These are phyloP conservation scores for Setaria italica DNA, from an alignment of 202 grass and related monocot genomes.

Conservation along the genomic window DNA sequence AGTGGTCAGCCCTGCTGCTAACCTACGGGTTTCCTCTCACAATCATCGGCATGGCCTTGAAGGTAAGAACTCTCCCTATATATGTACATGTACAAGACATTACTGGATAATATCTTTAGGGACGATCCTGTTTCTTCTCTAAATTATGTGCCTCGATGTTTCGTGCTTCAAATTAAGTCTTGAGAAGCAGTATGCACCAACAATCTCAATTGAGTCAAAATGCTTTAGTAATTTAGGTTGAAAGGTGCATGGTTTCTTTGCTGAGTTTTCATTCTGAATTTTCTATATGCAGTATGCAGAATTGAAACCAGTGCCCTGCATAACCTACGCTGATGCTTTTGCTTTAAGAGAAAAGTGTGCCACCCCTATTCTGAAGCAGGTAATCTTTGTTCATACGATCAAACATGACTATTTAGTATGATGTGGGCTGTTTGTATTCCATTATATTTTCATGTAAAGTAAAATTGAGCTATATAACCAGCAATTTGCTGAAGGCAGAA, in stretches of 20 bases:
- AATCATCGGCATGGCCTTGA: slow-evolving; percentile 98
- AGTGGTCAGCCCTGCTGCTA: slow-evolving; percentile 94
- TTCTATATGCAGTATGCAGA: slow-evolving; percentile 84
- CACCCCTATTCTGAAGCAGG: slow-evolving; percentile 95
- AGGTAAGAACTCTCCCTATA: slow-evolving; percentile 56
- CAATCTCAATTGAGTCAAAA: background rate
- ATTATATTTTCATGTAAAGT: background rate
- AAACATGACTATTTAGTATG: slow-evolving; percentile 14
- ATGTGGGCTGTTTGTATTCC: background rate
- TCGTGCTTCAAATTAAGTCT: slow-evolving; percentile 4
- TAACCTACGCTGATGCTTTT: slow-evolving; percentile 82
- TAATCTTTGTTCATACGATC: slow-evolving; percentile 34
- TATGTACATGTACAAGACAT: background rate
- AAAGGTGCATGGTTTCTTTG: slow-evolving; percentile 1
- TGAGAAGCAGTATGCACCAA: background rate
- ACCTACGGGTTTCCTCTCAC: slow-evolving; percentile 97
- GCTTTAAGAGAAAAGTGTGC: slow-evolving; percentile 91
- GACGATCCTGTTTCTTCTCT: background rate
- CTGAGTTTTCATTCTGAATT: slow-evolving; percentile 45
- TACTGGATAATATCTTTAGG: background rate
- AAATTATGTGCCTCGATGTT: slow-evolving; percentile 18
- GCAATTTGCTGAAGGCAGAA: background rate
- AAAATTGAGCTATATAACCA: background rate
- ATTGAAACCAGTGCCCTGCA: slow-evolving; percentile 91
- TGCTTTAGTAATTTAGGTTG: slow-evolving; percentile 6